phyloP scores from a whole-genome alignment of 306 rosid genomes.

The Rosa rugosa region DNA sequence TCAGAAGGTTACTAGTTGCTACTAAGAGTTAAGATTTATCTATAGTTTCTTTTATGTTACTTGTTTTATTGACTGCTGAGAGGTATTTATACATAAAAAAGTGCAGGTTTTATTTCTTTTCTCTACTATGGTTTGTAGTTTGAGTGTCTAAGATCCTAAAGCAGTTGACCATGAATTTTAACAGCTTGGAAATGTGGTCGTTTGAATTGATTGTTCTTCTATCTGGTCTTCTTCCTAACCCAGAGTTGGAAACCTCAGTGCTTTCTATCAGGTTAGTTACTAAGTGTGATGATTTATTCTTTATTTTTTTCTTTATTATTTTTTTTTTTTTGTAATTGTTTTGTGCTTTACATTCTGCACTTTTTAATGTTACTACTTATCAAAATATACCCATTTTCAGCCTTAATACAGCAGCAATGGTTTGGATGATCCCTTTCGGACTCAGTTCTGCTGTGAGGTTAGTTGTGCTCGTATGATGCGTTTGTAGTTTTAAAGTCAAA shows the following conservation, averaged over 20 bases:
- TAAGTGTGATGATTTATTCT: not conserved
- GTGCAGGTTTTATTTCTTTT: not conserved
- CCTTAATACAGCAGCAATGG: slow-evolving; percentile 53
- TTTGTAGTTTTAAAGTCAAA: not conserved
- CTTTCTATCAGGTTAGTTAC: slow-evolving; percentile 58
- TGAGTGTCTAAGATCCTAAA: not conserved
- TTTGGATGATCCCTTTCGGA: slow-evolving; percentile 82
- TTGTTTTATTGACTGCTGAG: not conserved
- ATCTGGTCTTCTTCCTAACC: slow-evolving; percentile 69
- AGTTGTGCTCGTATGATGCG: slow-evolving; percentile 4
- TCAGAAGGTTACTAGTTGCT: not conserved
- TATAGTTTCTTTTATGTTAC: not conserved
- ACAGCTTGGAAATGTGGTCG: slow-evolving; percentile 64
- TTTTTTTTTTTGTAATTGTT: not conserved
- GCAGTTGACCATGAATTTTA: not conserved
- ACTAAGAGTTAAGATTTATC: no score
- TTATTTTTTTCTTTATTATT: not conserved
- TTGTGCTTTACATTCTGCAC: not conserved
- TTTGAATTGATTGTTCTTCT: slow-evolving; percentile 67
- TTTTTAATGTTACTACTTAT: not conserved
- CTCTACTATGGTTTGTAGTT: not conserved
- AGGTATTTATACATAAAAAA: not conserved
- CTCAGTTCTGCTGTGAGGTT: slow-evolving; percentile 77
- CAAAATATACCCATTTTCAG: slow-evolving; percentile 30
- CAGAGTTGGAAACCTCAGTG: slow-evolving; percentile 60